A percentile compares a stretch with the other conserved stretches of the same genome.
These are phyloP conservation scores for Jamesozyma gamospora DNA, from an alignment of 805 yeast genomes.

Conservation along the genomic window DNA sequence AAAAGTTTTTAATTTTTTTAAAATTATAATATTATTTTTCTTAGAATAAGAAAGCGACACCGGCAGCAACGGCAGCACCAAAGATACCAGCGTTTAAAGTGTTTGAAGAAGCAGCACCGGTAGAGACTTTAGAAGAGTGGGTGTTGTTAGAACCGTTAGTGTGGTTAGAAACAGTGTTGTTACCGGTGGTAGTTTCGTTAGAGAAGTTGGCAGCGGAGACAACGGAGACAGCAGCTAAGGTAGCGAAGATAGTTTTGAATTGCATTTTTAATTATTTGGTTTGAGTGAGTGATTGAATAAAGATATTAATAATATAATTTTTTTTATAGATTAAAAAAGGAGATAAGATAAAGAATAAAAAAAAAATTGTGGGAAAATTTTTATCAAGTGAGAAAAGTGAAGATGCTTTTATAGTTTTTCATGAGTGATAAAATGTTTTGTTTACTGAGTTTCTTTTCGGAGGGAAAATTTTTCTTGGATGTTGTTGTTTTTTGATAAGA, in stretches of 20 bases:
- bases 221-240: slow-evolving; percentile 61
- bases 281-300: too few species aligned
- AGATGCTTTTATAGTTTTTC: too few species aligned
- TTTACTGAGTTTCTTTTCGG: too few species aligned
- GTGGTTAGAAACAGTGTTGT: slow-evolving; percentile 34
- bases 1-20: not conserved
- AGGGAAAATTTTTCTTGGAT: too few species aligned
- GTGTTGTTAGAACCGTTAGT: slow-evolving; percentile 27
- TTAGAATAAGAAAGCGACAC: slow-evolving; percentile 47
- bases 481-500: too few species aligned
- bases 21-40: slow-evolving; percentile 3
- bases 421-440: too few species aligned
- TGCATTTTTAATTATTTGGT: slow-evolving; percentile 39
- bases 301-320: too few species aligned
- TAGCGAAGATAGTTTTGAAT: slow-evolving; percentile 57
- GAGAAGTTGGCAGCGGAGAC: slow-evolving; percentile 49
- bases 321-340: too few species aligned
- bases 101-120: slow-evolving; percentile 44
- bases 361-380: too few species aligned
- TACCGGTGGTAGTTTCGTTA: slow-evolving; percentile 29
- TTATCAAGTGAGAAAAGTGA: too few species aligned
- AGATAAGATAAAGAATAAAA: too few species aligned
- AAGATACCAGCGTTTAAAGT: slow-evolving; percentile 62
- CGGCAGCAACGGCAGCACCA: slow-evolving; percentile 82
- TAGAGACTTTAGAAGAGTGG: slow-evolving; percentile 29